phyloP scores from a whole-genome alignment of 768 basidiomycete genomes.

The Collybia sordida region DNA sequence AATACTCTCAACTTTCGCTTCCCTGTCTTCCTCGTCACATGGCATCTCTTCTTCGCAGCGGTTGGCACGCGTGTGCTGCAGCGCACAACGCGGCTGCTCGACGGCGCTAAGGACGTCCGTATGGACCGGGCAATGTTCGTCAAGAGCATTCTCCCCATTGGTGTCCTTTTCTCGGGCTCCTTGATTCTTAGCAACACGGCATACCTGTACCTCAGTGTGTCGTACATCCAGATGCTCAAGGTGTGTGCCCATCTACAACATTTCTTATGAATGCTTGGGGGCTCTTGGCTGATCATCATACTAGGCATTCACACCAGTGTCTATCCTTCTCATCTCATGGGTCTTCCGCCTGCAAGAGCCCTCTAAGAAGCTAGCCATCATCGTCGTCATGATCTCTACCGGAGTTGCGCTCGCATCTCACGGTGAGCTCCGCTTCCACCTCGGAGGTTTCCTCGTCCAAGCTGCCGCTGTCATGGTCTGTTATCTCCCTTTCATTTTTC shows the following conservation, averaged over 20 bases:
- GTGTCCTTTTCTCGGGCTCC: conserved; percentile 89
- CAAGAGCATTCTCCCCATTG: conserved; percentile 89
- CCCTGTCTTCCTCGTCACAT: conserved; percentile 93
- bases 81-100: conserved; percentile 78
- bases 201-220: conserved; percentile 87
- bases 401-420: conserved; percentile 90
- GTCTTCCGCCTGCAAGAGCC: conserved; percentile 86
- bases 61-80: conserved; percentile 86
- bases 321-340: conserved; percentile 94
- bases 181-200: conserved; percentile 90
- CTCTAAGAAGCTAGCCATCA: conserved; percentile 73
- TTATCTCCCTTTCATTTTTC: conserved; percentile 4
- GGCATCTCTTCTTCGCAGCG: conserved; percentile 75
- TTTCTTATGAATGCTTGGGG: background rate
- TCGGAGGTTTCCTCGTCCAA: conserved; percentile 86
- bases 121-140: conserved; percentile 80
- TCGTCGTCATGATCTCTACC: conserved; percentile 87
- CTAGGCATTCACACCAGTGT: conserved; percentile 88
- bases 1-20: conserved; percentile 81
- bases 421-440: conserved; percentile 85
- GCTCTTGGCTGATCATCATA: too few relatives aligned
- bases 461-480: conserved; percentile 77
- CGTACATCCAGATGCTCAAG: conserved; percentile 98
- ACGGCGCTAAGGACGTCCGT: conserved; percentile 75
- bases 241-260: conserved; percentile 30